Evolutionary conservation across 495 filamentous ascomycete genomes (phyloP), one percentile per base, ranked within the genome.

Genomic region (Daldinia bambusicola): DNA sequence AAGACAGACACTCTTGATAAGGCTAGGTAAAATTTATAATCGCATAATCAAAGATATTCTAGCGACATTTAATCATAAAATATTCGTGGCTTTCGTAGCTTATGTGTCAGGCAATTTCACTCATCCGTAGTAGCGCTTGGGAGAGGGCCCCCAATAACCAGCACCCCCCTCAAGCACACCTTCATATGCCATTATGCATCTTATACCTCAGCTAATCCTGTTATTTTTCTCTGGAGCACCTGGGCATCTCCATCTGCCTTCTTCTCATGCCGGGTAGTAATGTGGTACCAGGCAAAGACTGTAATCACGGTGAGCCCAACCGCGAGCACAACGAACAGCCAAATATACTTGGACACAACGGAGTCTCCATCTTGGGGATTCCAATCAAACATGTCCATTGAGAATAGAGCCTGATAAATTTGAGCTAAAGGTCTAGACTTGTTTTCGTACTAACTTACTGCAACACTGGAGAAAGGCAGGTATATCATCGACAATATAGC

Each of bases 401-500:
- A 48, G 18, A 48, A 48, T 48, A 48, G 9, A 22, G 18, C 20
- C 43, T 22, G 22, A 20, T 48, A 48, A 16, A 20, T 22, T 9
- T 48, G 20, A 48, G 43, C 43, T 2, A 13, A 12, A 20, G 9
- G 1, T 48, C 18, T 48, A 1, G 10, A 48, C 3, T 48, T 48
- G 3, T 48, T 10, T 22, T 48, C 16, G 43, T 12, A 1, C 20
- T 3, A 3, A 48, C 43, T 22, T 20, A 48, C 43, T 4, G 18
- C 43, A 12, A 48, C 18, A 16, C 43, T 48, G 9, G 43, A 22
- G 20, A 48, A 48, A 2, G 18, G 18, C 43, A 22, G 20, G 18
- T 74, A 74, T 8, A 74, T 31, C 71, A 74, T 74, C 0, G 62
- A 63, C 12, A 74, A 12, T 12, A 70, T 22, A 4, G 71, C 67